Base-by-base conservation (phyloP, 1,139 yeast species). In the Yamadazyma conglobata region DNA sequence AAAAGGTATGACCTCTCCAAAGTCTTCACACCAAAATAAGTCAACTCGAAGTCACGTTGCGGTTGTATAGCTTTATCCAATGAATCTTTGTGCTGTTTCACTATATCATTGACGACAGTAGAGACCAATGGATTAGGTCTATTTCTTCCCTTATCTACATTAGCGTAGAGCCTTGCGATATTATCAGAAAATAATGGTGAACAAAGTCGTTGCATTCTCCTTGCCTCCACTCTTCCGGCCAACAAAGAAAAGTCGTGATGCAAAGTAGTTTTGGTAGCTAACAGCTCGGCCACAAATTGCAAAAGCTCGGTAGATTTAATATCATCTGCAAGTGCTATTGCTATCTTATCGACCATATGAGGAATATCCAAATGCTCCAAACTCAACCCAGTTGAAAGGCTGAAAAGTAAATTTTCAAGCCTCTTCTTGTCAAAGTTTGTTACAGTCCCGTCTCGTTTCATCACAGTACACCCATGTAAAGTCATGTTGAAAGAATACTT, bases 11-110 rank as follows among this genome's bases (percentile, higher is more conserved):
- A 66, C 40, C 64, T 60, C 40, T 68, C 70, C 35, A 73, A 52
- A 0, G 81, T 74, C 47, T 68, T 70, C 46, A 72, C 58, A 2
- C 79, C 80, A 51, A 74, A 73, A 49, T 70, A 74, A 24, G 69
- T 54, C 29, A 70, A 46, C 22, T 52, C 58, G 31, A 54, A 58
- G 44, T 73, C 79, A 26, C 76, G 48, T 11, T 50, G 46, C 10
- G 47, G 44, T 10, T 48, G 56, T 4, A 73, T 55, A 8, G 70
- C 56, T 4, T 47, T 32, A 46, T 74, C 61, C 21, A 73, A 52
- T 26, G 41, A 45, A 3, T 52, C 54, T n/a, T 37, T 46, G 44
- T 73, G 46, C 4, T 52, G 42, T 39, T 35, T 38, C 2, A 67
- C 72, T 2, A 50, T 42, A 4, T 60, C 49, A 39, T 48, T 54